Evolutionary conservation across 139 green algal genomes (phyloP).

Genomic region (Eudorina sp.): DNA sequence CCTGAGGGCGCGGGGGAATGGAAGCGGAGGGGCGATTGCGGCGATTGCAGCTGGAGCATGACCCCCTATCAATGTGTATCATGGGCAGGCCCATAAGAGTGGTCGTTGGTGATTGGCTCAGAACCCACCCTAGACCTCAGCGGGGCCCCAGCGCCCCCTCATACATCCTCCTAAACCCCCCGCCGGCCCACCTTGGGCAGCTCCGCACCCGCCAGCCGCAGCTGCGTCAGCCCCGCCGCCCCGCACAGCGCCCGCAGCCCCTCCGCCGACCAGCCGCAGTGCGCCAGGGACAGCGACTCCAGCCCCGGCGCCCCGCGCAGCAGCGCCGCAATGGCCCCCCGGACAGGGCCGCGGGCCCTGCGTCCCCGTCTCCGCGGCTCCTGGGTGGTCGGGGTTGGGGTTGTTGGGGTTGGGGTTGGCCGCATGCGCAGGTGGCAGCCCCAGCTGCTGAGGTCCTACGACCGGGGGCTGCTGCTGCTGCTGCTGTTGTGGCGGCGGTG

Average conservation of each 20-base stretch:
- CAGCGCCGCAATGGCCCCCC: background rate
- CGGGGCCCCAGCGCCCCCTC: no score
- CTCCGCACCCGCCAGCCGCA: slow-evolving; percentile 17
- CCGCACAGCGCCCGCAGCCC: background rate
- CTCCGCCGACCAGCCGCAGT: background rate
- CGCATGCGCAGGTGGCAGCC: no score
- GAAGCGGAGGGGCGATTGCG: no score
- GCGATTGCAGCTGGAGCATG: background rate
- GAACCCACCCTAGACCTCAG: no score
- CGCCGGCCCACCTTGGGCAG: slow-evolving; percentile 14
- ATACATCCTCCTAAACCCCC: no score
- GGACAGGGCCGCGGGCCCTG: background rate
- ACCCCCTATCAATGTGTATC: no score
- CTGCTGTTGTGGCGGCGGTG: background rate
- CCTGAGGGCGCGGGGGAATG: background rate
- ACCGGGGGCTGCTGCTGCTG: background rate
- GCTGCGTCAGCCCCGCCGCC: background rate
- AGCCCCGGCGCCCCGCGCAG: background rate
- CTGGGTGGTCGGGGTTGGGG: background rate
- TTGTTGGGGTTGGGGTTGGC: background rate
- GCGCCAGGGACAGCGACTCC: background rate
- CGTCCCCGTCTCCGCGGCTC: background rate
- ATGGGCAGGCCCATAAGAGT: no score
- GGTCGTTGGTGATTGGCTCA: no score
- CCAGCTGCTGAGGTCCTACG: no score